Percentiles rank a stretch among this genome's conserved stretches.
Conservation (phyloP, 2,329 filamentous ascomycete genomes). For the Escovopsis sp. region DNA sequence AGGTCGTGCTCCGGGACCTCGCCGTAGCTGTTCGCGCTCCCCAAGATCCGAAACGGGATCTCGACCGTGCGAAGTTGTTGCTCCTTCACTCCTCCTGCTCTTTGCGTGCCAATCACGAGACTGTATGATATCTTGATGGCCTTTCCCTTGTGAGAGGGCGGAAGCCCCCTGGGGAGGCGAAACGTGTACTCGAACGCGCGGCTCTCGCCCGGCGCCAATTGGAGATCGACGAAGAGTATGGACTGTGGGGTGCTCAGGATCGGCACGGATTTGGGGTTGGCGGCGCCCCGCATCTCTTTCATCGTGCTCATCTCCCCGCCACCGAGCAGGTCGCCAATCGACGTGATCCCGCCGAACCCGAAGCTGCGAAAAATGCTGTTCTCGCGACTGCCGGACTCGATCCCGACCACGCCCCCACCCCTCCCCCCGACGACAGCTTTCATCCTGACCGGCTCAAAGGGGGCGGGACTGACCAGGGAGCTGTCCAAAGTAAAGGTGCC, state of each 20-base stretch:
- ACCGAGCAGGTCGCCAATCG: slow-evolving; percentile 75
- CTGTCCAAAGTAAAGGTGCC: slow-evolving; percentile 87
- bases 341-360: slow-evolving; percentile 79
- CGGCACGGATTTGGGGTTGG: slow-evolving; percentile 75
- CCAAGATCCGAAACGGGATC: slow-evolving; percentile 81
- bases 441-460: slow-evolving; percentile 91
- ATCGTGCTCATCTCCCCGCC: slow-evolving; percentile 81
- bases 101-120: slow-evolving; percentile 80
- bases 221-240: slow-evolving; percentile 86
- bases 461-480: slow-evolving; percentile 73
- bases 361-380: slow-evolving; percentile 71
- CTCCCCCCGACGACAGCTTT: slow-evolving; percentile 83
- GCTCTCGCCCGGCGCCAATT: slow-evolving; percentile 77
- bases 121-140: slow-evolving; percentile 90
- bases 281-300: slow-evolving; percentile 83
- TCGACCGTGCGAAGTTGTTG: slow-evolving; percentile 84
- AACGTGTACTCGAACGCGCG: slow-evolving; percentile 78
- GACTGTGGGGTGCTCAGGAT: slow-evolving; percentile 91
- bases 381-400: slow-evolving; percentile 59
- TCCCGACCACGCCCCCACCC: slow-evolving; percentile 70
- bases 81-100: slow-evolving; percentile 61
- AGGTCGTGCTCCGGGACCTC: slow-evolving; percentile 87
- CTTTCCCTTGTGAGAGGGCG: slow-evolving; percentile 79
- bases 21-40: slow-evolving; percentile 78
- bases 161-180: slow-evolving; percentile 72